Percentiles rank a stretch among this genome's conserved stretches.
Conservation (phyloP, 2,329 filamentous ascomycete species). For the Paecilomyces dactylethromorphus region DNA sequence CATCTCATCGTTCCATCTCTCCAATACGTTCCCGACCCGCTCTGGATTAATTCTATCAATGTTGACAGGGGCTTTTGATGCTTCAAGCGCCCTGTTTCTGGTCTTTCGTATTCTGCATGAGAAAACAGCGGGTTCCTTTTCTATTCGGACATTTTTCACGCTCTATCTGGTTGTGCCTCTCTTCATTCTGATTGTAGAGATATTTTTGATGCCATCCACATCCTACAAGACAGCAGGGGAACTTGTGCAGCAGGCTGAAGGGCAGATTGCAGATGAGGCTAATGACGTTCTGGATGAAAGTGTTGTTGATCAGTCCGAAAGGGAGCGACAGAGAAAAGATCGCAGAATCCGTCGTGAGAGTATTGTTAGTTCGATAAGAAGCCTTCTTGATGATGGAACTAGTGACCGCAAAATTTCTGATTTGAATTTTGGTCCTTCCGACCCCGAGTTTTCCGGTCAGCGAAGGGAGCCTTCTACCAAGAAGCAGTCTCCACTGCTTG, state of each 20-base stretch:
- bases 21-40: conserved; percentile 71
- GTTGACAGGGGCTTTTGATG: conserved; percentile 76
- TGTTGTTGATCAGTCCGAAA: conserved; percentile 41
- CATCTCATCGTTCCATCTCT: conserved; percentile 76
- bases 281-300: conserved; percentile 51
- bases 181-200: conserved; percentile 59
- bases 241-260: conserved; percentile 66
- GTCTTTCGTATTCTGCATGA: conserved; percentile 67
- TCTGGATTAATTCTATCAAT: conserved; percentile 75
- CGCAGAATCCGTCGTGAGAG: conserved; percentile 55
- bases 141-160: conserved; percentile 63
- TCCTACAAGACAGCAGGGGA: conserved; percentile 84
- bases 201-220: conserved; percentile 65
- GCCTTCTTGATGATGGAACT: conserved; percentile 54
- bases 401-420: conserved; percentile 9
- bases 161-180: conserved; percentile 64
- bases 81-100: conserved; percentile 71
- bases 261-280: conserved; percentile 46
- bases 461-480: conserved; percentile 3
- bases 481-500: conserved; percentile 20
- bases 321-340: conserved; percentile 45
- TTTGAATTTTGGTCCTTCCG: conserved; percentile 9
- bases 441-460: conserved; percentile 1
- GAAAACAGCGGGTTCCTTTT: conserved; percentile 50
- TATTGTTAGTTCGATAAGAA: conserved; percentile 64